Conservation (phyloP, 768 basidiomycete species). For the Russula dissimulans region DNA sequence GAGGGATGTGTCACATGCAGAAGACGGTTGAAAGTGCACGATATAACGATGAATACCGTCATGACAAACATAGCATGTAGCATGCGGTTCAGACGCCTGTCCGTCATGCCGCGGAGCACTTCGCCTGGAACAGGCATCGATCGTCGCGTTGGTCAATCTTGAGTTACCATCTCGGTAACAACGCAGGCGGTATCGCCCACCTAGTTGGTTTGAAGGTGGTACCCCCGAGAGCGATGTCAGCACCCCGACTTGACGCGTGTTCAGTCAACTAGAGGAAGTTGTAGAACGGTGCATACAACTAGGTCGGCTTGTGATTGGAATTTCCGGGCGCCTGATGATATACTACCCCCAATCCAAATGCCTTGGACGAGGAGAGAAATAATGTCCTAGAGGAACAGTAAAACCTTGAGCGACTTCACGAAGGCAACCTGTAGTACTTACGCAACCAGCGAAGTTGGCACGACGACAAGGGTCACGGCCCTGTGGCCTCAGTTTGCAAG, state of each 20-base stretch:
- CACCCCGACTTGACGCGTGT: not conserved
- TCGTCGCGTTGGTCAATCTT: conserved; percentile 6
- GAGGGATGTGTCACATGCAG: not conserved
- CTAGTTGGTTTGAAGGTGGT: conserved; percentile 11
- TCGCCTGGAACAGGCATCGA: not conserved
- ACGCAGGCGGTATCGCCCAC: not conserved
- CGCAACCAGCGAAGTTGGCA: conserved; percentile 16
- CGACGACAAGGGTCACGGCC: conserved; percentile 5
- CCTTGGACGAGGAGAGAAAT: conserved; percentile 12
- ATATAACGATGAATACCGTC: conserved; percentile 12
- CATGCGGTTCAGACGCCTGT: conserved; percentile 2
- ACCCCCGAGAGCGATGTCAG: conserved; percentile 12
- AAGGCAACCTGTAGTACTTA: not conserved
- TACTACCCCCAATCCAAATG: not conserved
- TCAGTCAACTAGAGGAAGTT: not conserved
- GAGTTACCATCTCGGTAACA: not conserved
- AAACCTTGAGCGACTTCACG: not conserved
- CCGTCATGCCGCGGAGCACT: not conserved
- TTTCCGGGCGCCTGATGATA: not conserved
- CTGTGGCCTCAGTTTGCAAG: not conserved
- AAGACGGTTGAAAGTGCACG: not conserved
- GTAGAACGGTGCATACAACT: not conserved
- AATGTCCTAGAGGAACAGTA: conserved; percentile 10
- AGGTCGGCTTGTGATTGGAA: not conserved
- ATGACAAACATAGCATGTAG: conserved; percentile 7